phyloP scores from a whole-genome alignment of 73 alveolate genomes.

The Diophrys sp. region DNA sequence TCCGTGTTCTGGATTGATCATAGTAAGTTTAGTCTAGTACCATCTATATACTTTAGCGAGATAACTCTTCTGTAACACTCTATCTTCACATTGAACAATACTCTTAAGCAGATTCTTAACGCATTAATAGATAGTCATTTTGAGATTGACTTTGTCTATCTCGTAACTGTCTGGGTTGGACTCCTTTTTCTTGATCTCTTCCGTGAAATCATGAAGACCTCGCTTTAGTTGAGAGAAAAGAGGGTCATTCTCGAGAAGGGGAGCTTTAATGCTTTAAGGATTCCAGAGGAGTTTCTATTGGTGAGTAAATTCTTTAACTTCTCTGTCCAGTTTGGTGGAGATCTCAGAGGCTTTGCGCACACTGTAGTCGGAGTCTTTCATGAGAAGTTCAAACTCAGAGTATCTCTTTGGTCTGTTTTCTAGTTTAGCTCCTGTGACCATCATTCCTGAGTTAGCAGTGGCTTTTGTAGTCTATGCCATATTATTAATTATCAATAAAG shows the following conservation, averaged over 20 bases:
- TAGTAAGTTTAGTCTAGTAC: not conserved
- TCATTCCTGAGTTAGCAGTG: no score
- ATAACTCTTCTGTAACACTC: not conserved
- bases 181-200: not conserved
- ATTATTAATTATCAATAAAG: no score
- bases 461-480: no score
- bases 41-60: not conserved
- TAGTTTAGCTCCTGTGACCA: no score
- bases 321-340: not conserved
- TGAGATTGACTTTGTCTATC: not conserved
- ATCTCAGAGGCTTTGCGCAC: not conserved
- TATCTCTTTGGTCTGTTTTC: no score
- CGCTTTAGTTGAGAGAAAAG: not conserved
- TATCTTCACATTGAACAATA: not conserved
- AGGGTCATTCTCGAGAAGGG: not conserved
- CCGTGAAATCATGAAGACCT: not conserved
- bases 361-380: not conserved
- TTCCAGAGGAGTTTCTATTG: not conserved
- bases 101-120: not conserved
- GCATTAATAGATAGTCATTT: not conserved
- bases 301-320: not conserved
- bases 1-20: not conserved
- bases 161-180: not conserved
- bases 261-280: not conserved
- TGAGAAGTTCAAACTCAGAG: not conserved